These are phyloP conservation scores for Ophioceras dolichostomum DNA, from an alignment of 2,329 filamentous ascomycete genomes.

Conservation along the genomic window DNA sequence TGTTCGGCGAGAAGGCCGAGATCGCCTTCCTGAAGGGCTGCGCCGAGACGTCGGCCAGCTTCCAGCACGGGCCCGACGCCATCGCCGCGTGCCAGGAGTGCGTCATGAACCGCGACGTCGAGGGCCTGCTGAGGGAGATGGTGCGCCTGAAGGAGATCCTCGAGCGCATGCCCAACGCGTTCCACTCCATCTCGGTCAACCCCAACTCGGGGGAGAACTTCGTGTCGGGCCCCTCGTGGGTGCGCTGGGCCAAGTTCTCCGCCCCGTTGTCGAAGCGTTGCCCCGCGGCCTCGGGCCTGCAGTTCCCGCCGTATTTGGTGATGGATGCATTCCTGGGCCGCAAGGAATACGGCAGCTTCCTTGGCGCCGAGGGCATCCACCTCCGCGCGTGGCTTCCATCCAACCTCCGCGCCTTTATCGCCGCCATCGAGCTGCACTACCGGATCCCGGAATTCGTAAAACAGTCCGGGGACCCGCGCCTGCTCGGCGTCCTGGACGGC, in stretches of 20 bases:
- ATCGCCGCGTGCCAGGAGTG: slow-evolving; percentile 40
- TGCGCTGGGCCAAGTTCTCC: slow-evolving; percentile 38
- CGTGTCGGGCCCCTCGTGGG: slow-evolving; percentile 32
- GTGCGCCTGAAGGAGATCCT: slow-evolving; percentile 38
- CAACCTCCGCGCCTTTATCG: slow-evolving; percentile 40
- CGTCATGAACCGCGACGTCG: slow-evolving; percentile 37
- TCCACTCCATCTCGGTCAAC: slow-evolving; percentile 40
- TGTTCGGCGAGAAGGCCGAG: slow-evolving; percentile 38
- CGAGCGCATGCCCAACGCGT: slow-evolving; percentile 38
- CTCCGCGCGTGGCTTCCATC: slow-evolving; percentile 40
- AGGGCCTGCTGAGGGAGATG: slow-evolving; percentile 35
- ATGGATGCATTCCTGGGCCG: slow-evolving; percentile 43
- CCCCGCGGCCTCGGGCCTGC: slow-evolving; percentile 35
- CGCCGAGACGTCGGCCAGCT: slow-evolving; percentile 34
- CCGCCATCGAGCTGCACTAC: slow-evolving; percentile 40
- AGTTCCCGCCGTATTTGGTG: slow-evolving; percentile 38
- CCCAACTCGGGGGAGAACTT: slow-evolving; percentile 38
- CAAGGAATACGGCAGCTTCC: slow-evolving; percentile 36
- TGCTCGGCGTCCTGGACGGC: slow-evolving; percentile 39
- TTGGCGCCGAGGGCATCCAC: slow-evolving; percentile 37
- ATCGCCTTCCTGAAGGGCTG: slow-evolving; percentile 37
- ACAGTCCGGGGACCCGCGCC: slow-evolving; percentile 31
- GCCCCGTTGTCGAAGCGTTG: slow-evolving; percentile 35
- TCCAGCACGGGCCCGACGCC: slow-evolving; percentile 36
- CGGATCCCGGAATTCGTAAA: slow-evolving; percentile 38